Evolutionary conservation across 225 moss, liverwort and hornwort species (phyloP), one percentile per base, ranked within the genome.

Genomic region (Physcomitrellopsis africana): DNA sequence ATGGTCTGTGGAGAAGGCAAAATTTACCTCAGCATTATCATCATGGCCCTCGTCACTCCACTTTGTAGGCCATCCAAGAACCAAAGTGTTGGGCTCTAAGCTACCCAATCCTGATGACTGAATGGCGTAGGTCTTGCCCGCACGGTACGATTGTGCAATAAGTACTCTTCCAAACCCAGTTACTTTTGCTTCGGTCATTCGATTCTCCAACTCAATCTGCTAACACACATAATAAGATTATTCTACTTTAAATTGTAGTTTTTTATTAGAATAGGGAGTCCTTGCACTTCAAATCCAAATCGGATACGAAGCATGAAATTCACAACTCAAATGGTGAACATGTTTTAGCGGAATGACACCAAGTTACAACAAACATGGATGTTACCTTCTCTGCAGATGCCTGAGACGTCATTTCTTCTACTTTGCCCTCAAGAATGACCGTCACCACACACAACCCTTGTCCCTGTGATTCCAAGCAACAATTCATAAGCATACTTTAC

Each of bases 21-120:
- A 8, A 24, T 66, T 53, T 19, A 92, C 96, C 87, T 94, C 80
- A 51, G 92, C 91, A 74, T 79, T 91, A 19, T 93, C 86, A 67
- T 85, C 91, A 72, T 94, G 91, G 41, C 83, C 89, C 19, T 80
- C 83, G 17, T 89, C 85, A 32, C 76, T 79, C 97, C 97, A 97
- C 71, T 89, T 89, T 69, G 88, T 89, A 12, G 97, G 97, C 97
- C 97, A 97, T 42, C 97, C 94, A 11, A 94, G 76, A 17, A 93
- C 83, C 78, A 97, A 79, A 27, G 97, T 97, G 70, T 97, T 97
- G 3, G 97, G 97, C 77, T 97, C 97, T 82, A 97, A 87, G 75
- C 92, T 90, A 69, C 97, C 97, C 61, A 97, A 76, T 11, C 97
- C 97, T 23, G 97, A 97, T 44, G 97, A 89, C 67, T 97, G 97